These are phyloP conservation scores for Bisporella sp. DNA, from an alignment of 2,329 filamentous ascomycete species.

Conservation along the genomic window DNA sequence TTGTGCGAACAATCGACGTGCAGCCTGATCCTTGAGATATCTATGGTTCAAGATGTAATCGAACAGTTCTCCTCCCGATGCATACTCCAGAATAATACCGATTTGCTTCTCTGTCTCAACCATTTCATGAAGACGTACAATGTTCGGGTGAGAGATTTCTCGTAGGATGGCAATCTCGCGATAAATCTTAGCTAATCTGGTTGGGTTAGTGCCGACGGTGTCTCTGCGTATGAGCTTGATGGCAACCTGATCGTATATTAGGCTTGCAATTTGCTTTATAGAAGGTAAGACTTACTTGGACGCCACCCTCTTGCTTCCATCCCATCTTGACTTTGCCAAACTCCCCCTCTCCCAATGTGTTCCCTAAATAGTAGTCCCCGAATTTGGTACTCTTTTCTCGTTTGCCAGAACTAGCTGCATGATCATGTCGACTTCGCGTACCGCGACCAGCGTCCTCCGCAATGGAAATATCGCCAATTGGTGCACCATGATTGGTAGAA, in stretches of 20 bases:
- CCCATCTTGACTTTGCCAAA: conserved; percentile 98
- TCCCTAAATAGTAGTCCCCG: conserved; percentile 90
- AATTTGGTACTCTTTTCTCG: conserved; percentile 77
- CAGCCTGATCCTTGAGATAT: conserved; percentile 90
- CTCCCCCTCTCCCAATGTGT: conserved; percentile 94
- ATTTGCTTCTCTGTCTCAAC: conserved; percentile 96
- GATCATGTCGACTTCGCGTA: conserved; percentile 52
- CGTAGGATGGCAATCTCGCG: conserved; percentile 90
- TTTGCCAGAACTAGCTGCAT: conserved; percentile 34
- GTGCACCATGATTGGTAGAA: conserved; percentile 36
- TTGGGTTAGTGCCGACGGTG: conserved; percentile 79
- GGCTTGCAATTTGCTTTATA: neutral
- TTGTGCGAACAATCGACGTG: conserved; percentile 87
- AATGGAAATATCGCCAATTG: conserved; percentile 40
- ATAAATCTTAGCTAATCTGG: conserved; percentile 90
- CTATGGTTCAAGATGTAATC: conserved; percentile 97
- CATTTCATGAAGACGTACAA: conserved; percentile 96
- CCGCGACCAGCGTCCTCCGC: conserved; percentile 34
- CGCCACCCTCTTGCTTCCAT: conserved; percentile 92
- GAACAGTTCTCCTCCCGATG: conserved; percentile 93
- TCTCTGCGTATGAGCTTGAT: conserved; percentile 97
- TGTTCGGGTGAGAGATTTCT: conserved; percentile 89
- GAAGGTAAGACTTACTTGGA: conserved; percentile 49
- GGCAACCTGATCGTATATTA: conserved; percentile 57
- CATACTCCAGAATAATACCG: conserved; percentile 96